Conservation (phyloP, 768 basidiomycete genomes). For the Auriculariales sp. region DNA sequence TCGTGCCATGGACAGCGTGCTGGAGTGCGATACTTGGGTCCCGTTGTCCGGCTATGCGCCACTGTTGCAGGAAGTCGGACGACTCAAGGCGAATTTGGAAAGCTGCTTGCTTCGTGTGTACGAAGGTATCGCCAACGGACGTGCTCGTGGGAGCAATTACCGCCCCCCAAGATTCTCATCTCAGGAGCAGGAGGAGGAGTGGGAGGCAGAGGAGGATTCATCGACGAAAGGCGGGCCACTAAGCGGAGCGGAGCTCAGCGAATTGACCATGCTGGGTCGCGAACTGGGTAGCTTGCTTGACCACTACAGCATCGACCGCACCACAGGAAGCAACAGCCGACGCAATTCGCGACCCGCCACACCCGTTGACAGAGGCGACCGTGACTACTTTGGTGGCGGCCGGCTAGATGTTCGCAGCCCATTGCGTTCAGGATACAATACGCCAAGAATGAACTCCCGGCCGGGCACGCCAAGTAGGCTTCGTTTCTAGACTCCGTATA, state of each 20-base stretch:
- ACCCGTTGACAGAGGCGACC: constrained; percentile 39
- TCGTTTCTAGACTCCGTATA: not conserved
- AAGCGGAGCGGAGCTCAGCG: constrained; percentile 52
- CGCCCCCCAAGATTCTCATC: constrained; percentile 17
- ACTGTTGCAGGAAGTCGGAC: constrained; percentile 69
- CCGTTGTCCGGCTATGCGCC: constrained; percentile 63
- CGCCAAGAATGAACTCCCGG: constrained; percentile 38
- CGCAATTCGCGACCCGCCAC: constrained; percentile 53
- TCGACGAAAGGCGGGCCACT: constrained; percentile 33
- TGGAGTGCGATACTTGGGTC: constrained; percentile 86
- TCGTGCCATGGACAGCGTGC: constrained; percentile 48
- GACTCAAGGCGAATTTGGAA: constrained; percentile 68
- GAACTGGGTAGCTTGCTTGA: constrained; percentile 64
- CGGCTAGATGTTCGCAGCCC: constrained; percentile 18
- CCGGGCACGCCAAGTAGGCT: constrained; percentile 51
- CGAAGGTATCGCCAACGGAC: constrained; percentile 55
- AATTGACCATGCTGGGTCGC: constrained; percentile 59
- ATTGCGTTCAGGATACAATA: constrained; percentile 43
- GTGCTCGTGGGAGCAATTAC: constrained; percentile 18
- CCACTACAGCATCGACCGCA: constrained; percentile 51
- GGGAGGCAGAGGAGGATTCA: constrained; percentile 29
- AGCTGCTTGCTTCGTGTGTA: constrained; percentile 79
- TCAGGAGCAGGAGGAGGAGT: constrained; percentile 34
- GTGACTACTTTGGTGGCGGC: constrained; percentile 20
- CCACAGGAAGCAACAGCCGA: constrained; percentile 34